Percentiles rank a stretch among this genome's conserved stretches.
Evolutionary conservation across 1,284 basidiomycete species (phyloP).

Genomic region (Melampsora occidentalis): DNA sequence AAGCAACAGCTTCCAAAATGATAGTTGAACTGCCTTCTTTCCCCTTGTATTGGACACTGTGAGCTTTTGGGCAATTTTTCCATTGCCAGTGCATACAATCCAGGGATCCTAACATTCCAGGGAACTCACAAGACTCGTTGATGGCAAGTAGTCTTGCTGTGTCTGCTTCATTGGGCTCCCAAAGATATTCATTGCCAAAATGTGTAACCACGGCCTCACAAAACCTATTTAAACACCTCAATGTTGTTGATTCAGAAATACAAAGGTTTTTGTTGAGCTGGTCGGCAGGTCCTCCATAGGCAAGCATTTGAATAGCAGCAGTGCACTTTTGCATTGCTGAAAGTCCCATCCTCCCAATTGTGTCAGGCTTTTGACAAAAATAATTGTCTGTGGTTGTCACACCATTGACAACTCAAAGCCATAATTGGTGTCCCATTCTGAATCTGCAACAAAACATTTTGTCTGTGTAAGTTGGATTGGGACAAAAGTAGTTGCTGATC

Average conservation of each 20-base stretch:
- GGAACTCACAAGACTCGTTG: neutral
- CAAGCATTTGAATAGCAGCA: neutral
- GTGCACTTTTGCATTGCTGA: neutral
- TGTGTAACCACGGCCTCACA: neutral
- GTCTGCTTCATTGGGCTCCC: neutral
- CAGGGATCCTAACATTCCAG: neutral
- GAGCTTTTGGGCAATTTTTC: conserved; percentile 16
- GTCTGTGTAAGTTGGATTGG: neutral
- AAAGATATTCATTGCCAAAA: neutral
- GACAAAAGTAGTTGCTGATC: no score
- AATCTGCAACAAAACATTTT: neutral
- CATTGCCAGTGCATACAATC: conserved; percentile 20
- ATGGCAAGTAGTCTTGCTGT: neutral
- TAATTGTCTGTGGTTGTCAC: neutral
- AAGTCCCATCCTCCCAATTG: neutral
- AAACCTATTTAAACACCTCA: neutral
- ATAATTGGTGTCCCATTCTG: neutral
- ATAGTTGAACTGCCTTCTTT: conserved; percentile 8
- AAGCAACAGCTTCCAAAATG: conserved; percentile 15
- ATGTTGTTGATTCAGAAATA: neutral
- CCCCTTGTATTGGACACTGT: conserved; percentile 11
- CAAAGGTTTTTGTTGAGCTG: neutral
- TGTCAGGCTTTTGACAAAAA: neutral
- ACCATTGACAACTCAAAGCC: neutral
- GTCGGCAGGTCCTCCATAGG: neutral